These are phyloP conservation scores for Amaranthus hypochondriacus DNA, from an alignment of 148 eudicot genomes.

Conservation along the genomic window DNA sequence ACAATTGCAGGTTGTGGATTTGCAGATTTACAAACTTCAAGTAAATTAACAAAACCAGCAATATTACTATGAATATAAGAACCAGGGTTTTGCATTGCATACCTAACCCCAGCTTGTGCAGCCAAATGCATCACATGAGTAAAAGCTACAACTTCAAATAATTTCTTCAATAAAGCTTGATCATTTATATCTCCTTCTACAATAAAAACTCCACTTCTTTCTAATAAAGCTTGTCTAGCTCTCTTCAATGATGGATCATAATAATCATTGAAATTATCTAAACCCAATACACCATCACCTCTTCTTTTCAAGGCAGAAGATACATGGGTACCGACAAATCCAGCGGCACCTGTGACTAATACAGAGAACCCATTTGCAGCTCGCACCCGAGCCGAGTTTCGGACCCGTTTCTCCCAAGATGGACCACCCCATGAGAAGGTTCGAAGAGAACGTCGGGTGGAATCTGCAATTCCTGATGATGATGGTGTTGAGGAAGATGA, in stretches of 20 bases:
- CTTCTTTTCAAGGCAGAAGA: conserved; percentile 60
- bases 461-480: conserved; percentile 31
- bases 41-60: conserved; percentile 64
- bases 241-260: conserved; percentile 66
- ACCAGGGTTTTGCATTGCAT: conserved; percentile 78
- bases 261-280: conserved; percentile 74
- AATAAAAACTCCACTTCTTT: conserved; percentile 53
- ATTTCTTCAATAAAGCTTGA: conserved; percentile 37
- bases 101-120: conserved; percentile 84
- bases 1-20: conserved; percentile 80
- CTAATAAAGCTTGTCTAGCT: conserved; percentile 54
- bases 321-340: conserved; percentile 77
- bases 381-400: conserved; percentile 45
- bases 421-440: conserved; percentile 63
- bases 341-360: conserved; percentile 76
- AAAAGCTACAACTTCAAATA: conserved; percentile 57
- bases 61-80: conserved; percentile 80
- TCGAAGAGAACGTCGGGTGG: conserved; percentile 48
- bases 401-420: conserved; percentile 60
- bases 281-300: conserved; percentile 72
- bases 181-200: conserved; percentile 84
- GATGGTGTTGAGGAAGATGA: conserved; percentile 37
- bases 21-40: conserved; percentile 67
- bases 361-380: conserved; percentile 59
- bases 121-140: conserved; percentile 86